Conservation (phyloP, 495 filamentous ascomycete genomes). For the Alectoria sarmentosa region DNA sequence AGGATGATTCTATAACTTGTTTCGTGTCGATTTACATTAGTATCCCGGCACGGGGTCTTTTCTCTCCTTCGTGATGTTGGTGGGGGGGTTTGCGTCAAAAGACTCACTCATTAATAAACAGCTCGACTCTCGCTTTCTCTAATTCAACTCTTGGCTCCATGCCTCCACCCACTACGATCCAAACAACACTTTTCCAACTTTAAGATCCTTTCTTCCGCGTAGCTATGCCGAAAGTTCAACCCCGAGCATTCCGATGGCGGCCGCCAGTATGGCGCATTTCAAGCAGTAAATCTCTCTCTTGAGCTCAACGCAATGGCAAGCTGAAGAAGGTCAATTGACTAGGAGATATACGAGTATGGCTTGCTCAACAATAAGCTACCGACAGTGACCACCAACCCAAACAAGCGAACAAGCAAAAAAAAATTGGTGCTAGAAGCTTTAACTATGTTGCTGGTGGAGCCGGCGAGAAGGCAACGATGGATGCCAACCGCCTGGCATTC, state of each 20-base stretch:
- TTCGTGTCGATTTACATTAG: too few relatives aligned
- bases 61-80: neutral
- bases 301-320: neutral
- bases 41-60: too few relatives aligned
- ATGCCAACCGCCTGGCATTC: conserved; percentile 57
- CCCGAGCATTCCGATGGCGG: conserved; percentile 19
- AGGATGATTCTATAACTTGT: too few relatives aligned
- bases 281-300: conserved; percentile 8
- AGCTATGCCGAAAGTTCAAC: conserved; percentile 20
- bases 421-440: conserved; percentile 42
- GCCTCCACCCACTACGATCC: neutral
- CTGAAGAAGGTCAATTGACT: neutral
- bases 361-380: conserved; percentile 42
- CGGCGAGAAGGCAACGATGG: conserved; percentile 58
- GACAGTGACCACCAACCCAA: conserved; percentile 53
- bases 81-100: neutral
- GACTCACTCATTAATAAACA: neutral
- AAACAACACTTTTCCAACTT: neutral
- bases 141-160: neutral
- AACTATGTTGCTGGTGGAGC: conserved; percentile 60
- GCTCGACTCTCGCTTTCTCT: neutral
- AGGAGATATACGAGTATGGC: conserved; percentile 45
- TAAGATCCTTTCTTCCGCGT: neutral
- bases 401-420: conserved; percentile 47
- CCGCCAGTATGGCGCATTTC: conserved; percentile 22